Base-by-base conservation (phyloP, 805 yeast genomes). In the Starmerella roubikii region DNA sequence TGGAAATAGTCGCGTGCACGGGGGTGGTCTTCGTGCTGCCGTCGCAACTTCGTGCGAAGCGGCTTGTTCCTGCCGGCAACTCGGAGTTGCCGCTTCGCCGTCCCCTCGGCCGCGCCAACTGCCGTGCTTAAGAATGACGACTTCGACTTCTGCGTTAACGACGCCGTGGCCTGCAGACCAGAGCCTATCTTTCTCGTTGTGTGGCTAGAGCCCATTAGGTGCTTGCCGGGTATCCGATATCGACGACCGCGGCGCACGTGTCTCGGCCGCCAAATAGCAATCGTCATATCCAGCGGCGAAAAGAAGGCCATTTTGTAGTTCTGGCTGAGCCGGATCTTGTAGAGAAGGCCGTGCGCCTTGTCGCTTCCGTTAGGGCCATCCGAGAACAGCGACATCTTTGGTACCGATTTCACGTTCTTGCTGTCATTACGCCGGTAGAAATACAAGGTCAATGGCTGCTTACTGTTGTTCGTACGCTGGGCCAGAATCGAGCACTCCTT, bases 401-500 rank as follows among this genome's bases (percentile, higher is more conserved):
- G 24, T 8, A 16, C 22, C 30, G 45, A 46, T 13, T 59, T 54
- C 15, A 65, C 65, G 35, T 59, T 58, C 30, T 70, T 57, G 24
- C 10, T 10, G 10, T 7, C 7, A 10, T 22, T 22, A 3, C 60
- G 56, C 11, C 67, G 68, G 57, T 73, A 78, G 43, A 85, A 71
- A 50, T 84, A 85, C 1, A 84, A 43, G 3, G 64, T 54, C 0
- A 83, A 52, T 0, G 93, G 86, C 9, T 61, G 57, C 2, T 60
- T 63, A 0, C 52, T 34, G 41, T 65, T 59, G 13, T 72, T 75
- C 0, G 81, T 73, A n/a, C 71, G 68, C 42, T 88, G 62, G 1
- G 78, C 76, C 2, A 80, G 83, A 2, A 80, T 78, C 21, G 74
- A 61, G 53, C 75, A 82, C 54, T 86, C 95, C 44, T 68, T 72